Percentiles rank a stretch among this genome's conserved stretches.
These are phyloP conservation scores for barrel medic (Medicago truncatula) DNA, from an alignment of 306 rosid genomes.

Conservation along the genomic window DNA sequence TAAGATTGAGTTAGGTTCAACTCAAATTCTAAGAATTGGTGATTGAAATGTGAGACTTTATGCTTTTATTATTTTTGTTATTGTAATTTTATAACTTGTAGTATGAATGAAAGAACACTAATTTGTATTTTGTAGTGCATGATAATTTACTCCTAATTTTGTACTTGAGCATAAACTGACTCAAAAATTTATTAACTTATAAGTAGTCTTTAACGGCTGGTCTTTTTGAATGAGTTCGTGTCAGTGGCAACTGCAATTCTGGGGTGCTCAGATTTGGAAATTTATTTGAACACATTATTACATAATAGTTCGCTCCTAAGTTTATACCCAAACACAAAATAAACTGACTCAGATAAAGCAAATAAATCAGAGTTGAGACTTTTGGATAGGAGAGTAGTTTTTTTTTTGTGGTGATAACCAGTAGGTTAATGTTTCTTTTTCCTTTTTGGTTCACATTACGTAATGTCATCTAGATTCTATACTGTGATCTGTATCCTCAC, in stretches of 20 bases:
- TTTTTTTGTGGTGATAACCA: constrained; percentile 2
- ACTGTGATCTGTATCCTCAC: neutral
- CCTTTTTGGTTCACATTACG: neutral
- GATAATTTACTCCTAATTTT: neutral
- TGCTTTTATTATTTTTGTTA: too few species aligned
- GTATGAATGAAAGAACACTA: constrained; percentile 1
- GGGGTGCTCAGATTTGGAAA: neutral
- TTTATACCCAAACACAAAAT: neutral
- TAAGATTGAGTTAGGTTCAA: too few species aligned
- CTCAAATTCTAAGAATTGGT: too few species aligned
- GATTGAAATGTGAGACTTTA: too few species aligned
- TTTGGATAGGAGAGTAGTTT: constrained; percentile 3
- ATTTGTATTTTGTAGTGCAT: neutral
- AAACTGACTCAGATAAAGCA: neutral
- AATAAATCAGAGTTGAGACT: neutral
- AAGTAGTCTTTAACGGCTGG: neutral
- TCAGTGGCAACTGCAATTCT: neutral
- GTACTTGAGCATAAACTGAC: constrained; percentile 2
- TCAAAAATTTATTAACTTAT: neutral
- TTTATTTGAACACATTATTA: constrained; percentile 21
- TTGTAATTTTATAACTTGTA: too few species aligned
- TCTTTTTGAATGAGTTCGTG: constrained; percentile 4
- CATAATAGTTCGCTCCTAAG: neutral
- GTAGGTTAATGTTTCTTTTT: neutral
- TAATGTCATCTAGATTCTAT: neutral